These are phyloP conservation scores for Graphium sp. DNA, from an alignment of 2,329 filamentous ascomycete genomes.

Conservation along the genomic window DNA sequence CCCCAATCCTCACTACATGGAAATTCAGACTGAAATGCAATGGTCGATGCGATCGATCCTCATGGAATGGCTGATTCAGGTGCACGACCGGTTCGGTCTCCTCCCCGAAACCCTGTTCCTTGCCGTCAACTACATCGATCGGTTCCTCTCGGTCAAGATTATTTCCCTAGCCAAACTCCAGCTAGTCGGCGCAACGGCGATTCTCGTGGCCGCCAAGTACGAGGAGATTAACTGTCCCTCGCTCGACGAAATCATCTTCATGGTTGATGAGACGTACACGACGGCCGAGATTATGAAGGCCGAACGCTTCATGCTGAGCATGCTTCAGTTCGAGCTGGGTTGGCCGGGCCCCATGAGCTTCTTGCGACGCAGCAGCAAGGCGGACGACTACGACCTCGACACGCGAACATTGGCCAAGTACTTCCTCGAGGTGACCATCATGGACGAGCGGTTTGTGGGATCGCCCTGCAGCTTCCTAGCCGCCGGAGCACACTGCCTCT, in stretches of 20 bases:
- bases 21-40: constrained; percentile 88
- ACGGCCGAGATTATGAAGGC: constrained; percentile 90
- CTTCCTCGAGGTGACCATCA: constrained; percentile 89
- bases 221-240: constrained; percentile 98
- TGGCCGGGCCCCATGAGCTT: constrained; percentile 99
- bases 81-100: constrained; percentile 79
- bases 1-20: constrained; percentile 91
- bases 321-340: constrained; percentile 88
- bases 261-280: constrained; percentile 88
- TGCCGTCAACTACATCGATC: constrained; percentile 91
- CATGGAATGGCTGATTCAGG: constrained; percentile 96
- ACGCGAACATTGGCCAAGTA: constrained; percentile 94
- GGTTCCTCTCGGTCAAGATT: constrained; percentile 86
- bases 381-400: constrained; percentile 92
- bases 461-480: constrained; percentile 81
- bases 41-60: constrained; percentile 97
- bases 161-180: constrained; percentile 92
- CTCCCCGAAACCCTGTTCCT: constrained; percentile 92
- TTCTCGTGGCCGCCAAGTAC: constrained; percentile 94
- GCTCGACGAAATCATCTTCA: constrained; percentile 88
- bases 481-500: constrained; percentile 82
- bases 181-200: constrained; percentile 85
- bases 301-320: constrained; percentile 94
- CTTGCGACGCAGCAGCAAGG: constrained; percentile 89
- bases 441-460: constrained; percentile 94